Conservation (phyloP, 257 asterid species). For the Nicotiana tabacum region DNA sequence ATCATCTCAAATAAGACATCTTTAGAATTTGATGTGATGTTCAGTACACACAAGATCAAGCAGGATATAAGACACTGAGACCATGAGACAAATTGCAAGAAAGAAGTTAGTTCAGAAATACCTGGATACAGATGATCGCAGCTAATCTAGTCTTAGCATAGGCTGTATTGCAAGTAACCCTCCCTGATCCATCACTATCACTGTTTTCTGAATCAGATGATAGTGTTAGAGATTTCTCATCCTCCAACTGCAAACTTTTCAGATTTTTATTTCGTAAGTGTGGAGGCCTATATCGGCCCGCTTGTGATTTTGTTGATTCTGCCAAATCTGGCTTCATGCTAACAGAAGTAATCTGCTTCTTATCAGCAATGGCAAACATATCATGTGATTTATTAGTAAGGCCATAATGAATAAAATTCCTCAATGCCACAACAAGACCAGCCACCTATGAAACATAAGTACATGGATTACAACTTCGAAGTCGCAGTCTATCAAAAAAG, state of each 20-base stretch:
- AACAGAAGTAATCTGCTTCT: slow-evolving; percentile 30
- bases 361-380: slow-evolving; percentile 33
- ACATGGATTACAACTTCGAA: background rate
- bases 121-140: slow-evolving; percentile 88
- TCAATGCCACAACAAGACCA: slow-evolving; percentile 71
- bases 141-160: slow-evolving; percentile 70
- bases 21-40: background rate
- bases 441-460: slow-evolving; percentile 50
- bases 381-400: slow-evolving; percentile 42
- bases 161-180: slow-evolving; percentile 33
- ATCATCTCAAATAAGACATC: background rate
- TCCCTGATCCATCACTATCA: slow-evolving; percentile 68
- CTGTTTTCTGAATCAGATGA: slow-evolving; percentile 93
- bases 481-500: background rate
- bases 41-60: background rate
- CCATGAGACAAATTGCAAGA: slow-evolving; percentile 6
- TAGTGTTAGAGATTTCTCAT: slow-evolving; percentile 33
- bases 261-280: slow-evolving; percentile 64
- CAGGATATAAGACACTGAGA: background rate
- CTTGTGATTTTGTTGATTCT: slow-evolving; percentile 39
- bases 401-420: slow-evolving; percentile 72
- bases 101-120: slow-evolving; percentile 31
- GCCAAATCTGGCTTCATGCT: slow-evolving; percentile 27
- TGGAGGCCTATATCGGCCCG: slow-evolving; percentile 74
- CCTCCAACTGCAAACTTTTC: slow-evolving; percentile 29